Percentiles rank a stretch among this genome's conserved stretches.
phyloP scores from a whole-genome alignment of 176 grass and related monocot species.

The Tuctoria greenei region DNA sequence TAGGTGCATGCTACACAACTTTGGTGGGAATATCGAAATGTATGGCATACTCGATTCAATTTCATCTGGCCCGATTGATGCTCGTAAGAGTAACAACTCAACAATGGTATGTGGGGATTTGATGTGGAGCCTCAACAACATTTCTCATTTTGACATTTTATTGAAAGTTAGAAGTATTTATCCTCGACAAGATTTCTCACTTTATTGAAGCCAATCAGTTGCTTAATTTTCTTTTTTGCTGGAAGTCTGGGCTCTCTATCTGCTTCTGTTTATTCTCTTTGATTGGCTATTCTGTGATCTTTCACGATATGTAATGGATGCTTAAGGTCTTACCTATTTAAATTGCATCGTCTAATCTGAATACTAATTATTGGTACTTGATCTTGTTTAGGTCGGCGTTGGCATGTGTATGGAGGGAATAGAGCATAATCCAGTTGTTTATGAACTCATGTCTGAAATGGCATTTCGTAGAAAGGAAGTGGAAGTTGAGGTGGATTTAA shows the following conservation, averaged over 20 bases:
- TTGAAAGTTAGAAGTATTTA: background rate
- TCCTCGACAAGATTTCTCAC: background rate
- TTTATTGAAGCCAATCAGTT: background rate
- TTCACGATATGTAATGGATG: slow-evolving; percentile 10
- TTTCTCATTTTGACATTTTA: slow-evolving; percentile 9
- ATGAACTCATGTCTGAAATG: slow-evolving; percentile 99
- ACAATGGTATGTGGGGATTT: slow-evolving; percentile 67
- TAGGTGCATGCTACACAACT: slow-evolving; percentile 99
- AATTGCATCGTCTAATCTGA: slow-evolving; percentile 17
- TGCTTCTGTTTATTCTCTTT: background rate
- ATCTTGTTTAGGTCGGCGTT: slow-evolving; percentile 70
- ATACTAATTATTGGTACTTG: slow-evolving; percentile 9
- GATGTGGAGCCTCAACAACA: slow-evolving; percentile 16
- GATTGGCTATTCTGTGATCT: background rate
- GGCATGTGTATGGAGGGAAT: slow-evolving; percentile 99
- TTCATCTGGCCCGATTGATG: slow-evolving; percentile 82
- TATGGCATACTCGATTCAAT: slow-evolving; percentile 89
- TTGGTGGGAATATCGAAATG: slow-evolving; percentile 98
- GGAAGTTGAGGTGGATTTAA: slow-evolving; percentile 67
- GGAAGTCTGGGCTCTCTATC: background rate
- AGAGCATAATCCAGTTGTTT: slow-evolving; percentile 98
- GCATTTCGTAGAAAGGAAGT: slow-evolving; percentile 75
- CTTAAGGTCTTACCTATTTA: background rate
- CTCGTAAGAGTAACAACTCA: slow-evolving; percentile 73
- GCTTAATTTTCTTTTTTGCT: background rate